Base-by-base conservation (phyloP, 176 grass and related monocot species). In the Guadua angustifolia region DNA sequence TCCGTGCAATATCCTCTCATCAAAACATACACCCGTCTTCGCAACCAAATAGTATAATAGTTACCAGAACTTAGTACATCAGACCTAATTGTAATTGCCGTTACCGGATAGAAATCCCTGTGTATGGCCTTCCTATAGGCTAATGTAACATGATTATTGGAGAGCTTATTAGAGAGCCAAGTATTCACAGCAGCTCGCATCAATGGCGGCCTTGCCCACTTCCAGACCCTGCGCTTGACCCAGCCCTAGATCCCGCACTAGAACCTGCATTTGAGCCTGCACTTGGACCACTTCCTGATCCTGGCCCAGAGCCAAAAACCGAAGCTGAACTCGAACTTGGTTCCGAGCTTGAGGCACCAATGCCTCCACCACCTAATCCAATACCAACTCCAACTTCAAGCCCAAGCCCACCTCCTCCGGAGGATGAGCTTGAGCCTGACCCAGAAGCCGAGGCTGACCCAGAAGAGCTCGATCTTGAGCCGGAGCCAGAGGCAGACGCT, bases 381-480 rank as follows among this genome's bases (percentile, higher is more conserved):
- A 73, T 1, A 24, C 80, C 53, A 47, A 82, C 68, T 73, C 80
- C 80, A 64, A 40, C 1, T 16, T 26, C 49, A 26, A 69, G 79
- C 2, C 73, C 49, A 49, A 78, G 40, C 8, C 22, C 65, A 2
- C 42, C 60, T 3, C 69, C 67, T 61, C 69, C 26, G 3, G 55
- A 67, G 9, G 36, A 9, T 21, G 63, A 72, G 17, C 56, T 60
- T 18, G 29, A 88, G 3, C 71, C 59, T 2, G 66, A 81, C 1
- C 79, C 81, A 6, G 74, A 84, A 74, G 56, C 79, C 3, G 66
- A 89, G 21, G 29, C 83, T 4, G 79, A 89, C 18, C 44, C 71
- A 38, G 72, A 82, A 36, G 69, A 63, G 5, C 88, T 60, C 5
- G 52, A 16, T 0, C 60, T n/a, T 45, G 53, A 35, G 45, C 55